phyloP scores from a whole-genome alignment of 805 yeast genomes.

The Candida manassasensis region DNA sequence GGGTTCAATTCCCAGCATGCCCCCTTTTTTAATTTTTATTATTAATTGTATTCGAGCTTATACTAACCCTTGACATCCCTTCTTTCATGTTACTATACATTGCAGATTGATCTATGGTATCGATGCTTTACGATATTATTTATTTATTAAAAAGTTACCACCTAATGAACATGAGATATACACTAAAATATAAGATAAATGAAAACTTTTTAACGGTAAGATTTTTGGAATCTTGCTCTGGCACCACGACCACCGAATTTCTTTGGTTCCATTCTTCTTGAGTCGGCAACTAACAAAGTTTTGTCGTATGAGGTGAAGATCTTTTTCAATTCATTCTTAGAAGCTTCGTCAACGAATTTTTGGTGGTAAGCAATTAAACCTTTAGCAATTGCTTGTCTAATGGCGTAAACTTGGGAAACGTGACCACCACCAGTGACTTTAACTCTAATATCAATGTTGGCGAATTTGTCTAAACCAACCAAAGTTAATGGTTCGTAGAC shows the following conservation, averaged over 20 bases:
- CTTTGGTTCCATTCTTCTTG: conserved; percentile 99
- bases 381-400: conserved; percentile 99
- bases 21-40: conserved; percentile 18
- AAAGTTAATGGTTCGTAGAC: conserved; percentile 98
- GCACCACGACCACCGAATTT: conserved; percentile 99
- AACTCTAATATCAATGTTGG: conserved; percentile 97
- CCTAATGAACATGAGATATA: conserved; percentile 4
- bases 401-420: conserved; percentile 99
- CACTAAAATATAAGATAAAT: conserved; percentile 6
- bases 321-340: conserved; percentile 99
- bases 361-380: conserved; percentile 99
- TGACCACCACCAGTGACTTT: conserved; percentile 99
- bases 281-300: conserved; percentile 98
- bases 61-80: too few relatives aligned
- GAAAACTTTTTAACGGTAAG: conserved; percentile 81
- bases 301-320: conserved; percentile 97
- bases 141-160: conserved; percentile 8
- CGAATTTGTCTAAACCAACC: conserved; percentile 98
- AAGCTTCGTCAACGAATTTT: conserved; percentile 98
- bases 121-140: too few relatives aligned
- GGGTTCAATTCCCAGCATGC: conserved; percentile 57
- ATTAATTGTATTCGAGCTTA: background rate
- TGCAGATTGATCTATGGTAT: too few relatives aligned
- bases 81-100: too few relatives aligned
- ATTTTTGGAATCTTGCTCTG: conserved; percentile 99